Percentiles rank a stretch among this genome's conserved stretches.
Evolutionary conservation across 1,284 basidiomycete species (phyloP).

Genomic region (Moesziomyces sp.): DNA sequence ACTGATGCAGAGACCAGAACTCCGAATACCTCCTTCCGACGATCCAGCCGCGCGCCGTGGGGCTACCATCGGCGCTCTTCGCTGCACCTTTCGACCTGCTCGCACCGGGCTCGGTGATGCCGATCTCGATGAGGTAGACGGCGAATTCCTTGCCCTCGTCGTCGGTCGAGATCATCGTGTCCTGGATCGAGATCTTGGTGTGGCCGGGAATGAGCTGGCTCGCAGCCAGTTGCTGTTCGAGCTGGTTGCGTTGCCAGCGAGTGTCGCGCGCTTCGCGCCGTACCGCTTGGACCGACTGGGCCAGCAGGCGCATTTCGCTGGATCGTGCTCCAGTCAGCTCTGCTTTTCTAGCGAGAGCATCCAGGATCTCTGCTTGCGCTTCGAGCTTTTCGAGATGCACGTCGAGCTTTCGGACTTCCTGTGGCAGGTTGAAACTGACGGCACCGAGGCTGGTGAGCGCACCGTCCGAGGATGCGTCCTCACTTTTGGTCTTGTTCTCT

Average conservation of each 20-base stretch:
- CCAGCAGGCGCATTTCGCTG: conserved; percentile 83
- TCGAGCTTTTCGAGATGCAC: conserved; percentile 80
- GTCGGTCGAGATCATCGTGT: conserved; percentile 44
- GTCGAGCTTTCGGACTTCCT: conserved; percentile 60
- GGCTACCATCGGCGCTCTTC: not conserved
- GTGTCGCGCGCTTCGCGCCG: conserved; percentile 83
- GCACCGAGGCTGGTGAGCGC: conserved; percentile 9
- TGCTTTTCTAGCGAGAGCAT: conserved; percentile 88
- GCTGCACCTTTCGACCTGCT: conserved; percentile 4
- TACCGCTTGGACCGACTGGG: conserved; percentile 82
- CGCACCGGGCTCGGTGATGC: conserved; percentile 60
- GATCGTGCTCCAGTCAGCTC: conserved; percentile 86
- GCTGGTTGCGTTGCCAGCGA: conserved; percentile 75
- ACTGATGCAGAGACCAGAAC: conserved; percentile 87
- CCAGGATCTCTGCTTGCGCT: conserved; percentile 83
- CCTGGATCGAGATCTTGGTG: conserved; percentile 69
- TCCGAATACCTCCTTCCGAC: conserved; percentile 92
- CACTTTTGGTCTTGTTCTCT: not conserved
- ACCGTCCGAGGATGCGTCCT: not conserved
- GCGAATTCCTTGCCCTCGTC: conserved; percentile 89
- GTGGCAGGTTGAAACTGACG: conserved; percentile 25
- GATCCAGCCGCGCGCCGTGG: conserved; percentile 79
- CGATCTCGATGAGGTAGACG: conserved; percentile 89
- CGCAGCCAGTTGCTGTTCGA: conserved; percentile 85
- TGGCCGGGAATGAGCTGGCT: conserved; percentile 87